Conservation (phyloP, 2,329 filamentous ascomycete genomes). For the Pseudocercospora eumusae region DNA sequence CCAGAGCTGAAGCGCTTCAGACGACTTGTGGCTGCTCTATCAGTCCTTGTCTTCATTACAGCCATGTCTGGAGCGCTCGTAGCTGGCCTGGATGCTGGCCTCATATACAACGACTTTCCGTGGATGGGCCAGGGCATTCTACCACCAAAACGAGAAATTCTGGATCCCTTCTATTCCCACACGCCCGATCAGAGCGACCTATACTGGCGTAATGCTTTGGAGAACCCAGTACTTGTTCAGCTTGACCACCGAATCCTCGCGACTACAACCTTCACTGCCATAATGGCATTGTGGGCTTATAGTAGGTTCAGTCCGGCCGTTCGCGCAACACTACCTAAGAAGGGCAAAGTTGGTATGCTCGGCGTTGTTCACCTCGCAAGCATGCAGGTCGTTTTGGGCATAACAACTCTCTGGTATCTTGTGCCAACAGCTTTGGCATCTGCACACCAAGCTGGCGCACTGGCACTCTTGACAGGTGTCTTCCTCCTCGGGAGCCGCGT, state of each 20-base stretch:
- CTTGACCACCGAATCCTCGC: slow-evolving; percentile 93
- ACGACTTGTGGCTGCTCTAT: slow-evolving; percentile 68
- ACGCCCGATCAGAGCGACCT: slow-evolving; percentile 76
- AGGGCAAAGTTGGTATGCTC: slow-evolving; percentile 70
- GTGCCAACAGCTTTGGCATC: slow-evolving; percentile 86
- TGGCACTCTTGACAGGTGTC: slow-evolving; percentile 80
- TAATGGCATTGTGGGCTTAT: slow-evolving; percentile 80
- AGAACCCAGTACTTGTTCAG: slow-evolving; percentile 94
- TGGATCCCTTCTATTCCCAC: slow-evolving; percentile 81
- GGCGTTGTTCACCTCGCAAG: slow-evolving; percentile 81
- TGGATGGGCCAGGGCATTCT: slow-evolving; percentile 85
- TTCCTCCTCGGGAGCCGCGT: slow-evolving; percentile 77
- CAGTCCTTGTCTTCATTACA: slow-evolving; percentile 78
- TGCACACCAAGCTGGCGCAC: slow-evolving; percentile 85
- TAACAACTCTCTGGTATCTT: slow-evolving; percentile 88
- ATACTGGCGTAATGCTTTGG: slow-evolving; percentile 96
- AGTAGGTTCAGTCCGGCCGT: slow-evolving; percentile 67
- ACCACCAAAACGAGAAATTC: slow-evolving; percentile 80
- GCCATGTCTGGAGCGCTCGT: slow-evolving; percentile 93
- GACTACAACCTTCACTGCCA: slow-evolving; percentile 79
- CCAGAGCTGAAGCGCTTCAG: slow-evolving; percentile 74
- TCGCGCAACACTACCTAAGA: slow-evolving; percentile 56
- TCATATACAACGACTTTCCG: slow-evolving; percentile 99
- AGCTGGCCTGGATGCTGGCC: slow-evolving; percentile 88
- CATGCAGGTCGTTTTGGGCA: slow-evolving; percentile 82